phyloP scores from a whole-genome alignment of 139 green algal species.

The Raphidocelis subcapitata region DNA sequence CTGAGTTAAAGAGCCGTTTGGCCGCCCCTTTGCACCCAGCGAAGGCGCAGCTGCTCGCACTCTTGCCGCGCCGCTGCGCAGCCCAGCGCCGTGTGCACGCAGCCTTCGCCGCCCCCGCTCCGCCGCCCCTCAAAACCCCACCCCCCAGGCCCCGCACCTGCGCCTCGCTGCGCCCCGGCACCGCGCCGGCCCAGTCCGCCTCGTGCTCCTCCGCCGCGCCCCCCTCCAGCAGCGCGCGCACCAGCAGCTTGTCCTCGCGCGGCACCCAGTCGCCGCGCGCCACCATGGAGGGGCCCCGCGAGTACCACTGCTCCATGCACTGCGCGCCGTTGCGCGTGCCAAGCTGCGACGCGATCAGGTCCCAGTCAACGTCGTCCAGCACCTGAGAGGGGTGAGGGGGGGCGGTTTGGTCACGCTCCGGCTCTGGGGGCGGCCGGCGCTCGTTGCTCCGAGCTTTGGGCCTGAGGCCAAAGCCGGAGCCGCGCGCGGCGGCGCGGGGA shows the following conservation, averaged over 20 bases:
- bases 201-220: constrained; percentile 44
- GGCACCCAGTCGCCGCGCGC: constrained; percentile 61
- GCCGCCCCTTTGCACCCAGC: too few relatives aligned
- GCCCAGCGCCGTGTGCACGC: background rate
- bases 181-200: constrained; percentile 55
- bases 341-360: background rate
- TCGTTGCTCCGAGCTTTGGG: too few relatives aligned
- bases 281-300: constrained; percentile 61
- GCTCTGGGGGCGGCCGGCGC: too few relatives aligned
- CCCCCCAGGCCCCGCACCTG: too few relatives aligned
- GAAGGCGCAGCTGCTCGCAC: background rate
- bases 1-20: too few relatives aligned
- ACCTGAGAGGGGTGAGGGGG: background rate
- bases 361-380: background rate
- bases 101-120: background rate
- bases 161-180: constrained; percentile 38
- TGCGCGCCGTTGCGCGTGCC: constrained; percentile 5
- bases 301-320: background rate
- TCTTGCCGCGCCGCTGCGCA: background rate
- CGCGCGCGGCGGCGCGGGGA: too few relatives aligned
- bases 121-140: background rate
- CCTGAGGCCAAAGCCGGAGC: background rate
- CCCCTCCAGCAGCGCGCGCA: constrained; percentile 38
- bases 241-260: constrained; percentile 64
- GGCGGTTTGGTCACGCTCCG: too few relatives aligned